These are phyloP conservation scores for Chernovozyma aurita DNA, from an alignment of 1,139 yeast genomes.

Conservation along the genomic window DNA sequence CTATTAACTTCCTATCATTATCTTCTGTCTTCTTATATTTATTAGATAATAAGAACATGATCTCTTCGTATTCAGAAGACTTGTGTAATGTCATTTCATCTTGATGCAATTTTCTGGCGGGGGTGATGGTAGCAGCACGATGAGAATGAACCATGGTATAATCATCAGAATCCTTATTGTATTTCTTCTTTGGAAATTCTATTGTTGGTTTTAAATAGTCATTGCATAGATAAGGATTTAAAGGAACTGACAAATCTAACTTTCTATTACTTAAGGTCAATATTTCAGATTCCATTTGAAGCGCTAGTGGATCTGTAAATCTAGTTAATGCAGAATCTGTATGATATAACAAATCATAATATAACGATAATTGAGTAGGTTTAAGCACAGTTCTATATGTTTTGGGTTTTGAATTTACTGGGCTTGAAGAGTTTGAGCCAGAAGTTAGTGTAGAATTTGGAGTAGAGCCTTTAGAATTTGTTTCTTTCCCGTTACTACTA, in stretches of 20 bases:
- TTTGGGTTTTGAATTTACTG: slow-evolving; percentile 42
- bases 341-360: slow-evolving; percentile 80
- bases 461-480: background rate
- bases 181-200: slow-evolving; percentile 43
- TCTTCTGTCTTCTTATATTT: slow-evolving; percentile 38
- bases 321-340: slow-evolving; percentile 73
- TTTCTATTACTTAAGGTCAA: slow-evolving; percentile 74
- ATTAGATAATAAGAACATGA: slow-evolving; percentile 58
- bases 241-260: slow-evolving; percentile 66
- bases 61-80: slow-evolving; percentile 83
- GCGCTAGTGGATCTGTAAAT: slow-evolving; percentile 72
- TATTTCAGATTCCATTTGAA: slow-evolving; percentile 81
- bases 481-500: slow-evolving; percentile 1
- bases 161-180: slow-evolving; percentile 31
- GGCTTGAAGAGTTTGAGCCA: slow-evolving; percentile 9
- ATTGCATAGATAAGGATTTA: slow-evolving; percentile 57
- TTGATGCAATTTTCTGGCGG: slow-evolving; percentile 41
- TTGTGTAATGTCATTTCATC: slow-evolving; percentile 56
- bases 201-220: slow-evolving; percentile 42
- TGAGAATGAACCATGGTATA: slow-evolving; percentile 35
- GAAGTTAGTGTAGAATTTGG: slow-evolving; percentile 6
- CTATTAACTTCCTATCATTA: slow-evolving; percentile 36
- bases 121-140: slow-evolving; percentile 43
- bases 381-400: slow-evolving; percentile 71
- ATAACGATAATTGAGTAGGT: slow-evolving; percentile 77